Evolutionary conservation across 2,329 filamentous ascomycete species (phyloP), one percentile per base, ranked within the genome.

Genomic region (Eurotiales sp.): DNA sequence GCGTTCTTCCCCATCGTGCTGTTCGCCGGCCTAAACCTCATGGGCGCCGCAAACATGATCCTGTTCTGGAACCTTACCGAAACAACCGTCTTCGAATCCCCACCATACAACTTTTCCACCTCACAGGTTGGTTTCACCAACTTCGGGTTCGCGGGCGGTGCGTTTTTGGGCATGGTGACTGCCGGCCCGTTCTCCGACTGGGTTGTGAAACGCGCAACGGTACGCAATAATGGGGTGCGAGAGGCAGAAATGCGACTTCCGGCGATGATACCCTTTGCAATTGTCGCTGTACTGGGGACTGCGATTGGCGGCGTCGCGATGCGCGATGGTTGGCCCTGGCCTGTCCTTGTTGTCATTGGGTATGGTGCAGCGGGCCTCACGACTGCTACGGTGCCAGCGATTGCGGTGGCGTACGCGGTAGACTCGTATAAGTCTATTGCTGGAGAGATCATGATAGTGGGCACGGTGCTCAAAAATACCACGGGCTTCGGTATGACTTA

Each of bases 391-490:
- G 25, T 30, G 5, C 37, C 37, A 21, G 81, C 80, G 46, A 70
- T 83, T 5, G 73, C 73, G 11, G 66, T 83, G 1, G 78, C 81
- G 6, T 82, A 83, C 58, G 75, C 75, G 6, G 80, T 83, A 52
- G 80, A 83, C 58, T 68, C 73, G 2, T 83, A 83, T 59, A 72
- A 79, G 0, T 79, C 80, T 0, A 72, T 82, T 37, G 77, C 79
- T 6, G 80, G 79, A 7, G 80, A 83, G 59, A 67, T 80, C 10
- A 75, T 76, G 0, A 63, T 82, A 17, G 72, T 79, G 0, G 72
- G 78, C 17, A 67, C 79, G 55, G 77, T 72, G 0, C 81, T 82
- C 60, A 81, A 82, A 63, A 45, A 45, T 14, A 45, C 42, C 4
- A 30, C 23, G n/a, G 42, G 42, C 3, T 45, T 45, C 19, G 23